Percentiles rank a stretch among this genome's conserved stretches.
phyloP scores from a whole-genome alignment of 768 basidiomycete genomes.

The Auricularia sp. region DNA sequence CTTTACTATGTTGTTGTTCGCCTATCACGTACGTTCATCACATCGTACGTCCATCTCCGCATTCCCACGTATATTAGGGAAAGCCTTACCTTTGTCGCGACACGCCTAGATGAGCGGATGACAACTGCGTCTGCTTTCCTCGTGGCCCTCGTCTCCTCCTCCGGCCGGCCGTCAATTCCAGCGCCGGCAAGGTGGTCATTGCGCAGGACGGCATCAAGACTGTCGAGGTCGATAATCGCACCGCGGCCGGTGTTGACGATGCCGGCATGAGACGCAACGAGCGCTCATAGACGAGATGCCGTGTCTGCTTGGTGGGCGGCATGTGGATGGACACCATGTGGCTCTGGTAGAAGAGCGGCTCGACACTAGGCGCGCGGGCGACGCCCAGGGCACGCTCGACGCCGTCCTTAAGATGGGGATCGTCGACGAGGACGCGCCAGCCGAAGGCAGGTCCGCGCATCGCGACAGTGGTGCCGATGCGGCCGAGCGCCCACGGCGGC shows the following conservation, averaged over 20 bases:
- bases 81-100: neutral
- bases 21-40: constrained; percentile 21
- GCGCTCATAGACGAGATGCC: constrained; percentile 6
- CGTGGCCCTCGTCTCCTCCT: constrained; percentile 2
- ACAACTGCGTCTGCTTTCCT: constrained; percentile 4
- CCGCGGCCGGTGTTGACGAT: constrained; percentile 15
- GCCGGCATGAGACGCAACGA: constrained; percentile 9
- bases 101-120: constrained; percentile 13
- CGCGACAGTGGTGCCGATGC: constrained; percentile 15
- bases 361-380: constrained; percentile 6
- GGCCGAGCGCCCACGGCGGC: constrained; percentile 10
- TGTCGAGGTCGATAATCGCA: constrained; percentile 10
- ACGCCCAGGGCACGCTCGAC: constrained; percentile 11
- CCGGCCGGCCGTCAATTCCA: constrained; percentile 12
- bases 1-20: constrained; percentile 19
- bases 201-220: constrained; percentile 8
- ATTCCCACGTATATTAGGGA: neutral
- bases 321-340: constrained; percentile 10
- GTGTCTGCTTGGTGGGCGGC: constrained; percentile 10
- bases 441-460: constrained; percentile 15
- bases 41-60: constrained; percentile 15
- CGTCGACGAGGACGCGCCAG: constrained; percentile 14
- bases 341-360: constrained; percentile 10
- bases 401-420: constrained; percentile 12
- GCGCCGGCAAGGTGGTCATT: constrained; percentile 10